Conservation (phyloP, 352 stramenopile species). For the Phytophthora colocasiae region DNA sequence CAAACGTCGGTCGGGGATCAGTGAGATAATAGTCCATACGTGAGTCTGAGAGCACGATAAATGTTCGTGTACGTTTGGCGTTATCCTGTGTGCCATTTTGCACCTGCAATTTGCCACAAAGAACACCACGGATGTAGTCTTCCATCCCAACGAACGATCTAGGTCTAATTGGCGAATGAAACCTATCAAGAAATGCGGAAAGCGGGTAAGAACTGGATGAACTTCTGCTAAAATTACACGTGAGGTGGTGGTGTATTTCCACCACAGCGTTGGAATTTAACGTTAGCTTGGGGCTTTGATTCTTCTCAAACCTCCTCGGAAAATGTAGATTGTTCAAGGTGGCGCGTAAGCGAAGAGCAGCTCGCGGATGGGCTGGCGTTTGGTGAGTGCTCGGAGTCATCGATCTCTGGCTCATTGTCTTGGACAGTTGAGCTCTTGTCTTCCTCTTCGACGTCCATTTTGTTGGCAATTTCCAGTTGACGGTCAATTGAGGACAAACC, state of each 20-base stretch:
- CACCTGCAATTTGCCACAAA: slow-evolving; percentile 73
- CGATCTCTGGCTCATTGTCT: slow-evolving; percentile 47
- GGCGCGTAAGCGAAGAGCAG: slow-evolving; percentile 1
- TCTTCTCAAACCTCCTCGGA: not conserved
- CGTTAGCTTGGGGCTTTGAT: not conserved
- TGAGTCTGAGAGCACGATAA: slow-evolving; percentile 79
- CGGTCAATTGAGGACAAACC: slow-evolving; percentile 6
- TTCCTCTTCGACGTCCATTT: slow-evolving; percentile 10
- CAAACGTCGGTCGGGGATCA: slow-evolving; percentile 70
- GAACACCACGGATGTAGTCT: slow-evolving; percentile 74
- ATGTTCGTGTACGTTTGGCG: slow-evolving; percentile 64
- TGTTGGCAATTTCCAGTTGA: not conserved
- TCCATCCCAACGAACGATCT: slow-evolving; percentile 43
- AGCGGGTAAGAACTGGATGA: slow-evolving; percentile 20
- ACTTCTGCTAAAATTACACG: slow-evolving; percentile 24
- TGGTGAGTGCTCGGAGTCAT: slow-evolving; percentile 25
- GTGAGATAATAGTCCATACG: slow-evolving; percentile 75
- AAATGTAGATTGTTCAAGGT: not conserved
- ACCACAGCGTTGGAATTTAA: no score
- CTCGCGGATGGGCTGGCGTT: slow-evolving; percentile 24
- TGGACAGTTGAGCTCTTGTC: slow-evolving; percentile 15
- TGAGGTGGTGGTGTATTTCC: slow-evolving; percentile 2
- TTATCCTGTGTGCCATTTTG: slow-evolving; percentile 57
- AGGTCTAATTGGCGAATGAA: not conserved
- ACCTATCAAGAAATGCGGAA: not conserved